Evolutionary conservation across 2,329 filamentous ascomycete genomes (phyloP).

Genomic region (Penicillium occitanis): DNA sequence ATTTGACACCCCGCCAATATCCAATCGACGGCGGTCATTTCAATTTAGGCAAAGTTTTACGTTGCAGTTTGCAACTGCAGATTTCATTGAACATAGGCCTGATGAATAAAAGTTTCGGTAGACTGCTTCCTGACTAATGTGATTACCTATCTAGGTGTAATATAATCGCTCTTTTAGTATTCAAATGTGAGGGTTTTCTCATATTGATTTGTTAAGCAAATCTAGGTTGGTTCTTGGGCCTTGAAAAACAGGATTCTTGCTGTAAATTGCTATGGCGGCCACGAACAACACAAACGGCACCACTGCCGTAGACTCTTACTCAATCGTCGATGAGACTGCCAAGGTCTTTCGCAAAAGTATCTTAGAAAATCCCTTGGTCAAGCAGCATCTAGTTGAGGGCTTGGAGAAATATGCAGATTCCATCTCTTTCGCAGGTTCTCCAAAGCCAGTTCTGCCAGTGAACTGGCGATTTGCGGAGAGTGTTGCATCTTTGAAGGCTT

Average conservation of each 20-base stretch:
- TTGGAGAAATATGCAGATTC: conserved; percentile 12
- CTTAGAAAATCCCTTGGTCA: neutral
- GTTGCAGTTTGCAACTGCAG: neutral
- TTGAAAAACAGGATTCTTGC: neutral
- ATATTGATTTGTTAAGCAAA: neutral
- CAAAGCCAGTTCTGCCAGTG: conserved; percentile 7
- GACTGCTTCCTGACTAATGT: neutral
- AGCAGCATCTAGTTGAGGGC: conserved; percentile 9
- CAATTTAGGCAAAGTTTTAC: neutral
- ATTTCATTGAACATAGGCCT: neutral
- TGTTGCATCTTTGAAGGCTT: conserved; percentile 12
- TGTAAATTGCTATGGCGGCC: neutral
- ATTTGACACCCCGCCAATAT: neutral
- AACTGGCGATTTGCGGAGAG: conserved; percentile 17
- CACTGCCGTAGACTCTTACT: neutral
- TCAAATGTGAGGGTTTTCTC: neutral
- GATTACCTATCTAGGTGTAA: neutral
- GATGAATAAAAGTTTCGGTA: neutral
- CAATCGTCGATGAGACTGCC: neutral
- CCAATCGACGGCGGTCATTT: neutral
- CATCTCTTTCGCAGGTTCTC: conserved; percentile 6
- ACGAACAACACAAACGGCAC: neutral
- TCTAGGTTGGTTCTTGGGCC: neutral
- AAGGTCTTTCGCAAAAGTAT: conserved; percentile 13
- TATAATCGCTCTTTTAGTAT: neutral